phyloP scores from a whole-genome alignment of 768 basidiomycete genomes.

The Rhodocollybia butyracea region DNA sequence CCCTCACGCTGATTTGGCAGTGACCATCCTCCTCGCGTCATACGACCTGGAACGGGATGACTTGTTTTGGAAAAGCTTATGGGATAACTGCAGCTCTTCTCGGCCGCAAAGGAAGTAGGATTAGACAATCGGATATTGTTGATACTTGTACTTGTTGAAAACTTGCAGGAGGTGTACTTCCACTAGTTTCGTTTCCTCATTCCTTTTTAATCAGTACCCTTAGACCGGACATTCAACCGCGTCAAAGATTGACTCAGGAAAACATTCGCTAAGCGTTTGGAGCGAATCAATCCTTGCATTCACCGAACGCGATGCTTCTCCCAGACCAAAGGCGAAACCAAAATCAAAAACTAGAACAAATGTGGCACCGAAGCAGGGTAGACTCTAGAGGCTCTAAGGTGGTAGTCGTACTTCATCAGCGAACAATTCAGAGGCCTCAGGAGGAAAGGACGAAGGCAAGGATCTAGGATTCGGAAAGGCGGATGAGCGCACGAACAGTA shows the following conservation, averaged over 20 bases:
- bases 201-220: slow-evolving; percentile 19
- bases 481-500: neutral
- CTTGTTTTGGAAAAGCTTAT: slow-evolving; percentile 60
- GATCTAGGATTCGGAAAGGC: neutral
- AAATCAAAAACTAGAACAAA: neutral
- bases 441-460: neutral
- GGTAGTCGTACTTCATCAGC: neutral
- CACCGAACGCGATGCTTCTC: neutral
- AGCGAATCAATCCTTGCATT: slow-evolving; percentile 30
- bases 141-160: slow-evolving; percentile 45
- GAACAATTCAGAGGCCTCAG: neutral
- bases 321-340: neutral
- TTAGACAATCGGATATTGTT: slow-evolving; percentile 34
- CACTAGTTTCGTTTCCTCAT: neutral
- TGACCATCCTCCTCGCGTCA: slow-evolving; percentile 48
- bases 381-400: neutral
- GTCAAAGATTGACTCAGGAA: slow-evolving; percentile 47
- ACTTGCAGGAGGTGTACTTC: slow-evolving; percentile 45
- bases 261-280: slow-evolving; percentile 39
- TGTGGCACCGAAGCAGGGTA: neutral
- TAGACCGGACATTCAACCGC: slow-evolving; percentile 52
- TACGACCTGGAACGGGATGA: slow-evolving; percentile 46
- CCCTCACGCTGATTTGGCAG: slow-evolving; percentile 57
- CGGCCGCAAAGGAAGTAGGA: slow-evolving; percentile 20
- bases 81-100: slow-evolving; percentile 51